phyloP scores from a whole-genome alignment of 1,284 basidiomycete species.

The Naganishia liquefaciens region DNA sequence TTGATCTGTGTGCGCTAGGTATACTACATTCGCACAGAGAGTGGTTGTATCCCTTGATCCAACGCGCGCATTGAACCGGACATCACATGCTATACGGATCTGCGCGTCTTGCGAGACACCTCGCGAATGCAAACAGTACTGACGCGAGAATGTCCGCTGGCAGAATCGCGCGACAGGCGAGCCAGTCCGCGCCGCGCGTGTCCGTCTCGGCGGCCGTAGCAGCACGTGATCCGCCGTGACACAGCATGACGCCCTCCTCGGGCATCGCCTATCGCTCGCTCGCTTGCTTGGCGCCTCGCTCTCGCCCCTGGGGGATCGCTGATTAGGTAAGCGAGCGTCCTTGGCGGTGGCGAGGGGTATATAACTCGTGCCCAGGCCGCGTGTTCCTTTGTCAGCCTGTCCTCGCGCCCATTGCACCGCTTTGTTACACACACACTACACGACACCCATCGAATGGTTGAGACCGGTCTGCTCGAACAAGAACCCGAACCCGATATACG shows the following conservation, averaged over 20 bases:
- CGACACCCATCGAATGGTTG: slow-evolving; percentile 23
- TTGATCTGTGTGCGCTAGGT: no score
- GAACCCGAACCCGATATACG: slow-evolving; percentile 34
- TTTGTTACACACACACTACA: not conserved
- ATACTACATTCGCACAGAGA: no score
- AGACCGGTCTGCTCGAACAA: slow-evolving; percentile 29
- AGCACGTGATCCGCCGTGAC: not conserved
- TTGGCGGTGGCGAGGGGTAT: slow-evolving; percentile 14
- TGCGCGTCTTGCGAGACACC: no score
- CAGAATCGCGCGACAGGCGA: no score
- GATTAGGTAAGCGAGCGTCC: slow-evolving; percentile 4
- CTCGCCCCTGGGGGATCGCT: not conserved
- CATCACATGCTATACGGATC: no score
- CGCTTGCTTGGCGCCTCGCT: not conserved
- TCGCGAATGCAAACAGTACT: no score
- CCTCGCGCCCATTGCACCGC: not conserved
- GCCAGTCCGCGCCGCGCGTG: no score
- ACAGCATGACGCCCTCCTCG: slow-evolving; percentile 5
- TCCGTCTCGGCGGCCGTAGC: no score
- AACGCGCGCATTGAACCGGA: no score
- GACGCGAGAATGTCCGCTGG: no score
- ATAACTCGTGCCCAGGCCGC: not conserved
- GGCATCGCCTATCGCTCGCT: no score
- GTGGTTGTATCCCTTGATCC: no score
- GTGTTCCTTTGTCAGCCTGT: not conserved